A percentile compares a stretch with the other conserved stretches of the same genome.
Conservation (phyloP, 345 rosid species). For the Murraya koenigii region DNA sequence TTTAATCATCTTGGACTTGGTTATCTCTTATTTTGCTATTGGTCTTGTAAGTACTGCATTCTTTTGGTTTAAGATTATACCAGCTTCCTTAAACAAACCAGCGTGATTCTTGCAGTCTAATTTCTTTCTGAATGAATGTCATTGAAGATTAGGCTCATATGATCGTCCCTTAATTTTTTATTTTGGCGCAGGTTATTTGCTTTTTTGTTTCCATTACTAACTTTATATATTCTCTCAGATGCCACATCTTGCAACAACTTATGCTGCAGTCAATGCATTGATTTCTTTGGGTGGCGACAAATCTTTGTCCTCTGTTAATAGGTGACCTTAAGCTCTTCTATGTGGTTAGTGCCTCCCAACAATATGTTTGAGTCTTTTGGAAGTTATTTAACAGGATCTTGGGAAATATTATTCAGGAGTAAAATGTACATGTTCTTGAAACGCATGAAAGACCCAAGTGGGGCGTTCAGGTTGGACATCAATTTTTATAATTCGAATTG, state of each 20-base stretch:
- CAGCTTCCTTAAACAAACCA: not conserved
- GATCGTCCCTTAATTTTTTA: not conserved
- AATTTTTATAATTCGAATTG: not conserved
- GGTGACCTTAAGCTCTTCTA: conserved; percentile 46
- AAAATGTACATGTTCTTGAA: conserved; percentile 50
- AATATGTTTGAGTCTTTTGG: not conserved
- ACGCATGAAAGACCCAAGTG: conserved; percentile 74
- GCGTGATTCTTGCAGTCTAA: not conserved
- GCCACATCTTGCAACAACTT: conserved; percentile 97
- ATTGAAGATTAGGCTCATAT: not conserved
- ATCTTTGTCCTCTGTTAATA: conserved; percentile 72
- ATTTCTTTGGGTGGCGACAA: conserved; percentile 78
- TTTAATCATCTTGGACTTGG: not conserved
- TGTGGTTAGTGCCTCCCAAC: not conserved
- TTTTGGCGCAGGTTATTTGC: too few relatives aligned
- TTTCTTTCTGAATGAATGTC: not conserved
- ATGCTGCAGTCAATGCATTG: conserved; percentile 90
- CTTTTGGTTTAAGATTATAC: not conserved
- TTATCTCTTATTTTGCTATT: not conserved
- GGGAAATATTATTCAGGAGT: conserved; percentile 47
- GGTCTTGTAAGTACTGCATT: not conserved
- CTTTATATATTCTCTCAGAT: conserved; percentile 43
- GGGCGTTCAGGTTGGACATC: conserved; percentile 76
- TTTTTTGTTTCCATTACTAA: conserved; percentile 14
- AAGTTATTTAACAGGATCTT: conserved; percentile 27